A percentile compares a stretch with the other conserved stretches of the same genome.
These are phyloP conservation scores for Physaria fendleri DNA, from an alignment of 345 rosid genomes.

Conservation along the genomic window DNA sequence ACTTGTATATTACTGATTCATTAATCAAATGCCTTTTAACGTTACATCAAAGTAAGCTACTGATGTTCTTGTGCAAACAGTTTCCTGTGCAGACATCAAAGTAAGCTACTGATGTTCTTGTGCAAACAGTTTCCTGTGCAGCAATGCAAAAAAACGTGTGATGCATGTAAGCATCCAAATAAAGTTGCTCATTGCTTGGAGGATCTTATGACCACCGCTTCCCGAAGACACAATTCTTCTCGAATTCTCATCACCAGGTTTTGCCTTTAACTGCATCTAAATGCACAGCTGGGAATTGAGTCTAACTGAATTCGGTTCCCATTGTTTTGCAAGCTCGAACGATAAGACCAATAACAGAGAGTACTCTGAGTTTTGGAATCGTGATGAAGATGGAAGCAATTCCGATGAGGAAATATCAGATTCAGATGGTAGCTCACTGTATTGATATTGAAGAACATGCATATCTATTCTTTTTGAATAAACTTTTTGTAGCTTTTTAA, in stretches of 20 bases:
- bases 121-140: constrained; percentile 48
- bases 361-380: constrained; percentile 90
- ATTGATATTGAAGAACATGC: neutral
- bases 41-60: neutral
- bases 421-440: constrained; percentile 54
- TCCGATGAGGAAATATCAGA: constrained; percentile 93
- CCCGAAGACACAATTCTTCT: constrained; percentile 52
- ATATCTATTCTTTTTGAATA: neutral
- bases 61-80: constrained; percentile 29
- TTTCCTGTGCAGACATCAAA: constrained; percentile 36
- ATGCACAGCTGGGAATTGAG: neutral
- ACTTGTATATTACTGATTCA: neutral
- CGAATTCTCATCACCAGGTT: constrained; percentile 58
- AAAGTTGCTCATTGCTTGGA: constrained; percentile 53
- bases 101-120: neutral
- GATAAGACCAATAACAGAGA: constrained; percentile 37
- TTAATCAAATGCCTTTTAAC: neutral
- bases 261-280: neutral
- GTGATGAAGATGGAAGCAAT: constrained; percentile 60
- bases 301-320: neutral
- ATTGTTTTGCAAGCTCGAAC: constrained; percentile 42
- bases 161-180: constrained; percentile 81
- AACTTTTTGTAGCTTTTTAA: neutral
- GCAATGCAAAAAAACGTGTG: constrained; percentile 70
- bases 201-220: constrained; percentile 46